These are phyloP conservation scores for Globisporangium megalacanthum DNA, from an alignment of 352 stramenopile genomes.

Conservation along the genomic window DNA sequence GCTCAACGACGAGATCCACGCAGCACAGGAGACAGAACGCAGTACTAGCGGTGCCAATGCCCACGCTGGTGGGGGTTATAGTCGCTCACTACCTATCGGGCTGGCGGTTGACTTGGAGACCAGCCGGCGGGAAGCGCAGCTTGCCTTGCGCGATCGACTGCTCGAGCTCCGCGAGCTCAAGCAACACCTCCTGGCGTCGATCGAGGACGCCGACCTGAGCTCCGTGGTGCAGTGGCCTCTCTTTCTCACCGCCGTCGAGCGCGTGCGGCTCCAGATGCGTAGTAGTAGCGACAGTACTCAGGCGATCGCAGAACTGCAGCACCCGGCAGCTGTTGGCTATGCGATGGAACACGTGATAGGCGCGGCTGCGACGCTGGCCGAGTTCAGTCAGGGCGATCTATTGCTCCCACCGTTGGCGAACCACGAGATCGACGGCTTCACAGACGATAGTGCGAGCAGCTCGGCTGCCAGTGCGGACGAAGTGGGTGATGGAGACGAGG, in stretches of 20 bases:
- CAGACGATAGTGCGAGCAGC: conserved; percentile 66
- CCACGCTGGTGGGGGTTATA: conserved; percentile 9
- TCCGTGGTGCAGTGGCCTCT: conserved; percentile 42
- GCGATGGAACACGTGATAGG: conserved; percentile 36
- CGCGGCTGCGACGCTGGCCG: conserved; percentile 21
- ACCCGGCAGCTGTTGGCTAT: conserved; percentile 44
- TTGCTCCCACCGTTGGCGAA: conserved; percentile 41
- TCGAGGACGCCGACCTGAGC: conserved; percentile 52
- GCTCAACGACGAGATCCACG: conserved; percentile 27
- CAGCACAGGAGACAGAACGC: neutral
- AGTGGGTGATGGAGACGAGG: conserved; percentile 17
- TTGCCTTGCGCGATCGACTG: conserved; percentile 28
- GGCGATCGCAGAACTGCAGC: conserved; percentile 15
- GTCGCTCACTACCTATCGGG: neutral
- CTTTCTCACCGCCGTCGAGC: conserved; percentile 44
- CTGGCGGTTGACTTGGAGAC: conserved; percentile 15
- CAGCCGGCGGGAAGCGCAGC: conserved; percentile 16
- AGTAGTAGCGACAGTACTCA: conserved; percentile 7
- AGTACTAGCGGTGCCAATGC: conserved; percentile 4
- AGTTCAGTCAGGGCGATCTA: conserved; percentile 45
- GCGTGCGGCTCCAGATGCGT: conserved; percentile 14
- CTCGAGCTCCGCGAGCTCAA: conserved; percentile 29
- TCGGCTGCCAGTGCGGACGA: conserved; percentile 58
- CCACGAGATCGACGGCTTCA: conserved; percentile 74
- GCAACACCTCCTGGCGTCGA: conserved; percentile 45